A percentile compares a stretch with the other conserved stretches of the same genome.
phyloP scores from a whole-genome alignment of 768 basidiomycete species.

The Pisolithus orientalis region DNA sequence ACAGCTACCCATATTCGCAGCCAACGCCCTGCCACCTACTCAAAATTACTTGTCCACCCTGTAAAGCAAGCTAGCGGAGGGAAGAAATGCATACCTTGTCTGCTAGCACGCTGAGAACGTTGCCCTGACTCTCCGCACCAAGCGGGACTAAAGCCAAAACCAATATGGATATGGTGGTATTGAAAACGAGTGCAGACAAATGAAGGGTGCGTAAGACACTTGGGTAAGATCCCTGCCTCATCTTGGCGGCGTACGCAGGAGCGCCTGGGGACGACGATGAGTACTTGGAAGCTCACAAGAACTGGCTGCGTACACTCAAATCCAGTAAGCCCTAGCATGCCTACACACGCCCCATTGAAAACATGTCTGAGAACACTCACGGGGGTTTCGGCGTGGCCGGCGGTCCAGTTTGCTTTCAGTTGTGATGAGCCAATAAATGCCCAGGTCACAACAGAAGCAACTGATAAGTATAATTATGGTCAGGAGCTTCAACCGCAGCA shows the following conservation, averaged over 20 bases:
- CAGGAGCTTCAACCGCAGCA: slow-evolving; percentile 31
- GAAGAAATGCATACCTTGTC: slow-evolving; percentile 34
- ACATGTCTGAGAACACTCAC: slow-evolving; percentile 37
- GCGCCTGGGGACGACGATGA: slow-evolving; percentile 34
- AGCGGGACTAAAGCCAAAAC: slow-evolving; percentile 56
- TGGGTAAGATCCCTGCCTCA: slow-evolving; percentile 50
- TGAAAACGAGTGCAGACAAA: slow-evolving; percentile 50
- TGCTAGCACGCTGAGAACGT: slow-evolving; percentile 62
- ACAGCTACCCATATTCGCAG: slow-evolving; percentile 55
- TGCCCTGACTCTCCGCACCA: slow-evolving; percentile 42
- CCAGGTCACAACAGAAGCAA: slow-evolving; percentile 49
- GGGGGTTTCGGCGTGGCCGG: slow-evolving; percentile 26
- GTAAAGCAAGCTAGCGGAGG: not conserved
- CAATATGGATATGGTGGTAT: slow-evolving; percentile 50
- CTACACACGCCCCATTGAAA: slow-evolving; percentile 64
- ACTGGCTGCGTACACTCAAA: slow-evolving; percentile 46
- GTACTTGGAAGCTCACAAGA: not conserved
- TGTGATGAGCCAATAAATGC: slow-evolving; percentile 39
- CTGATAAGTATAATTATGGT: slow-evolving; percentile 52
- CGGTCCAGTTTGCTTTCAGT: slow-evolving; percentile 50
- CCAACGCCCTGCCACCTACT: slow-evolving; percentile 54
- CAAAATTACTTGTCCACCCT: not conserved
- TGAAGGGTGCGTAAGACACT: slow-evolving; percentile 62
- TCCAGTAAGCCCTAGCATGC: slow-evolving; percentile 68
- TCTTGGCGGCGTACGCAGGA: slow-evolving; percentile 59